Percentiles rank a stretch among this genome's conserved stretches.
These are phyloP conservation scores for Suillus cothurnatus DNA, from an alignment of 768 basidiomycete genomes.

Conservation along the genomic window DNA sequence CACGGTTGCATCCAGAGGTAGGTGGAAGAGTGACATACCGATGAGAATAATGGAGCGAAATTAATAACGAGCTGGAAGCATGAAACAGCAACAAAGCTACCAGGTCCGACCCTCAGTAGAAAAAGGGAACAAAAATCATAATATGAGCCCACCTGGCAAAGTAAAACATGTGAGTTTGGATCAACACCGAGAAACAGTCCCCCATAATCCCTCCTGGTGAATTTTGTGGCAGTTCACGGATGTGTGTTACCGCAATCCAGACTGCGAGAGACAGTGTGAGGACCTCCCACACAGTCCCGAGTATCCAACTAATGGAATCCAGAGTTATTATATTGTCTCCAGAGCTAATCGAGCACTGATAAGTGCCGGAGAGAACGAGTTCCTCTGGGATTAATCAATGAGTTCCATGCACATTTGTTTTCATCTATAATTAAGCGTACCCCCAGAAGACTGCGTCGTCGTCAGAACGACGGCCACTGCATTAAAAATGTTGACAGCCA, in stretches of 20 bases:
- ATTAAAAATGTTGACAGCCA: background rate
- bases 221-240: background rate
- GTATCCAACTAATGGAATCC: background rate
- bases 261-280: background rate
- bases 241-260: background rate
- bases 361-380: background rate
- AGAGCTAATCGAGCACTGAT: background rate
- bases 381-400: background rate
- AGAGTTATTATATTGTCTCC: background rate
- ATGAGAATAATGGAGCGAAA: background rate
- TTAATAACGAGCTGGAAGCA: background rate
- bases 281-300: background rate
- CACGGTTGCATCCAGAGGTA: background rate
- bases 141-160: background rate
- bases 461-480: rapidly evolving
- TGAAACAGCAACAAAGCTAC: background rate
- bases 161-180: background rate
- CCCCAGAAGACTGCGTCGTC: background rate
- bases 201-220: background rate
- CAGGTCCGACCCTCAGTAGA: background rate
- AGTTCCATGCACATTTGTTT: background rate
- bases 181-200: background rate
- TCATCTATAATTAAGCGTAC: background rate
- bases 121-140: background rate
- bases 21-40: background rate